phyloP scores from a whole-genome alignment of 352 stramenopile species.

The Thalassiosira hispida region DNA sequence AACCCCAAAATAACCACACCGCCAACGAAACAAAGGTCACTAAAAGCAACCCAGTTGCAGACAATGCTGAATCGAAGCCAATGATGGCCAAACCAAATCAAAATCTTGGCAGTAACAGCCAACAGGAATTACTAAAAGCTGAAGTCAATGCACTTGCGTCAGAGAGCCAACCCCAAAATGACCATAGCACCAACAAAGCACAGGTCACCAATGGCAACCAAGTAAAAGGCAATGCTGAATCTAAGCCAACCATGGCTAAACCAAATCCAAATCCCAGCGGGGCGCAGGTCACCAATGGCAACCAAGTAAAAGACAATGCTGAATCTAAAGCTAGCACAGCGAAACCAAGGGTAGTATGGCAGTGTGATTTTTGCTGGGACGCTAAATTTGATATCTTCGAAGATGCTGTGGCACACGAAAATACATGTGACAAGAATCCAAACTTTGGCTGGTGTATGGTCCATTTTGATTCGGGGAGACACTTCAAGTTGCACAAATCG shows the following conservation, averaged over 20 bases:
- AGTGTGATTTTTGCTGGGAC: constrained; percentile 40
- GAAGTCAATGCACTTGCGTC: background rate
- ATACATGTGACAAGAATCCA: constrained; percentile 40
- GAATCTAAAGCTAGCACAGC: background rate
- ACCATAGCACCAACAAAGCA: background rate
- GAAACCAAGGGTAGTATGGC: constrained; percentile 10
- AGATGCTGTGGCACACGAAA: constrained; percentile 36
- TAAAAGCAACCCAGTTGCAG: background rate
- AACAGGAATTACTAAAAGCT: too few relatives aligned
- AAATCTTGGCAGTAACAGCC: too few relatives aligned
- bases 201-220: background rate
- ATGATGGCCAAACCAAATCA: too few relatives aligned
- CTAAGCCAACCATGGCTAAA: background rate
- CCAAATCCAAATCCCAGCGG: background rate
- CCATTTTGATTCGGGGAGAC: constrained; percentile 57
- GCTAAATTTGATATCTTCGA: constrained; percentile 9
- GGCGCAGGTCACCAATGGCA: background rate
- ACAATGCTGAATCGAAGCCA: background rate
- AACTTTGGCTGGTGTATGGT: constrained; percentile 45
- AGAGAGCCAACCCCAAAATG: too few relatives aligned
- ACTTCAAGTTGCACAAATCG: constrained; percentile 56
- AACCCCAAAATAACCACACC: background rate
- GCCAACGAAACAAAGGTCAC: background rate
- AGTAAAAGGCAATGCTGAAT: background rate
- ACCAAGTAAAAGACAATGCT: background rate